Percentiles rank a stretch among this genome's conserved stretches.
These are phyloP conservation scores for Entrophospora sp. DNA, from an alignment of 192 early-diverging fungal species.

Conservation along the genomic window DNA sequence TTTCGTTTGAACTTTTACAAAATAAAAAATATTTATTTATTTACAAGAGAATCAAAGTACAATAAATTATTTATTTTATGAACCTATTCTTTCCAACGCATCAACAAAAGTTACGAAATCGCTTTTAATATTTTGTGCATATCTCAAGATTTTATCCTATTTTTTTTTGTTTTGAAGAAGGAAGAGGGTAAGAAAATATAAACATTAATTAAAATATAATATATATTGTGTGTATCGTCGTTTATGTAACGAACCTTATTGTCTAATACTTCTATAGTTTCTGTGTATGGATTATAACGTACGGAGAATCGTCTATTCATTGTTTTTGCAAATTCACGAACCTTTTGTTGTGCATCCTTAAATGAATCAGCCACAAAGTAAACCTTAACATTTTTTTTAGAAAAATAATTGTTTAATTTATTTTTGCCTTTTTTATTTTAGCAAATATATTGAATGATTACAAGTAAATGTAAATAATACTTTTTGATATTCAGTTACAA, in stretches of 20 bases:
- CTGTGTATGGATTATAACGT: constrained; percentile 85
- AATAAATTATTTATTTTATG: too few species aligned
- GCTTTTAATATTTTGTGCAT: constrained; percentile 65
- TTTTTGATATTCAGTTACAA: constrained; percentile 91
- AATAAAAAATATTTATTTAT: too few species aligned
- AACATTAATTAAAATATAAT: background rate
- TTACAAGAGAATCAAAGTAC: too few species aligned
- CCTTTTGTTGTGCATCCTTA: constrained; percentile 83
- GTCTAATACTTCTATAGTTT: constrained; percentile 87
- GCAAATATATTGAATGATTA: background rate
- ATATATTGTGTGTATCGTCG: background rate
- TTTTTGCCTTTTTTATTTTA: background rate
- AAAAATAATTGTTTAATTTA: background rate
- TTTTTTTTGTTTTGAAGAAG: constrained; percentile 6
- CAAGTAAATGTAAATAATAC: constrained; percentile 19
- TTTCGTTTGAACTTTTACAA: too few species aligned
- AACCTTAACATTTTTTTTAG: background rate
- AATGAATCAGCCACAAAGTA: constrained; percentile 96
- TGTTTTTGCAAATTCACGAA: constrained; percentile 71
- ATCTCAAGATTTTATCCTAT: constrained; percentile 75
- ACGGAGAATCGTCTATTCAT: constrained; percentile 83
- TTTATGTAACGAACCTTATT: too few species aligned
- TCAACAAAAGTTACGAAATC: constrained; percentile 68
- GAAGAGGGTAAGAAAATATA: background rate
- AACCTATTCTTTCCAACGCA: constrained; percentile 71